Evolutionary conservation across 192 early-diverging fungal genomes (phyloP).

Genomic region (Linnemannia schmuckeri): DNA sequence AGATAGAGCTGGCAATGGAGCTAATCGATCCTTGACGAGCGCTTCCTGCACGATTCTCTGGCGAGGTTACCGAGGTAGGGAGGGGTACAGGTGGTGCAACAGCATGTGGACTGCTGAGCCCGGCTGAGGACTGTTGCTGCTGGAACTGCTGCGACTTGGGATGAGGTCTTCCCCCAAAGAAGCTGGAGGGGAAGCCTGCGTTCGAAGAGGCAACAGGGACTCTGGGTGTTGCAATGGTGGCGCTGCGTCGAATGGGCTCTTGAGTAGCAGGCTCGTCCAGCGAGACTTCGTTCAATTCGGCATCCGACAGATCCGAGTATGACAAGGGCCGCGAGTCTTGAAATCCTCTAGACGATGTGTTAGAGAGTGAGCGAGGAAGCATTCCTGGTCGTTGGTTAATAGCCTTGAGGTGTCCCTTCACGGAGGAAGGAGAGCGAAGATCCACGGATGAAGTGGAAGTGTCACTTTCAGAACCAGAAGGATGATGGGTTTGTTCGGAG

Average conservation of each 20-base stretch:
- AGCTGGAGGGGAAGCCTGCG: constrained; percentile 50
- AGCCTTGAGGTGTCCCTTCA: constrained; percentile 1
- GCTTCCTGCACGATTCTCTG: constrained; percentile 15
- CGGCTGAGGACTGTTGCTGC: constrained; percentile 20
- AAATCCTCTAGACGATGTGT: constrained; percentile 17
- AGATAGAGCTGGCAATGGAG: constrained; percentile 46
- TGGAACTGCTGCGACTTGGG: constrained; percentile 44
- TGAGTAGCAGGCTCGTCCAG: constrained; percentile 36
- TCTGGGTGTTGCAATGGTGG: constrained; percentile 18
- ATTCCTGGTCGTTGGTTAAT: not conserved
- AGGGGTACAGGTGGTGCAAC: not conserved
- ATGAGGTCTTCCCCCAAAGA: constrained; percentile 48
- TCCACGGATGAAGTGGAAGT: constrained; percentile 18
- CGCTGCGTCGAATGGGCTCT: constrained; percentile 13
- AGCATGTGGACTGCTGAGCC: constrained; percentile 2
- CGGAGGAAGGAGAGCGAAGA: constrained; percentile 1
- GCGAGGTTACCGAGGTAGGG: not conserved
- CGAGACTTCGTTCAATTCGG: constrained; percentile 43
- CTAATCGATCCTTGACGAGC: constrained; percentile 37
- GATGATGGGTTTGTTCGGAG: not conserved
- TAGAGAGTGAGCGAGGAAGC: constrained; percentile 23
- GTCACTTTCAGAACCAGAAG: constrained; percentile 36
- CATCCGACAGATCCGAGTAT: constrained; percentile 30
- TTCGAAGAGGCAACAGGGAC: constrained; percentile 19
- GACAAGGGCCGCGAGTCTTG: constrained; percentile 20